phyloP scores from a whole-genome alignment of 345 rosid species.

The Triadica sebifera region DNA sequence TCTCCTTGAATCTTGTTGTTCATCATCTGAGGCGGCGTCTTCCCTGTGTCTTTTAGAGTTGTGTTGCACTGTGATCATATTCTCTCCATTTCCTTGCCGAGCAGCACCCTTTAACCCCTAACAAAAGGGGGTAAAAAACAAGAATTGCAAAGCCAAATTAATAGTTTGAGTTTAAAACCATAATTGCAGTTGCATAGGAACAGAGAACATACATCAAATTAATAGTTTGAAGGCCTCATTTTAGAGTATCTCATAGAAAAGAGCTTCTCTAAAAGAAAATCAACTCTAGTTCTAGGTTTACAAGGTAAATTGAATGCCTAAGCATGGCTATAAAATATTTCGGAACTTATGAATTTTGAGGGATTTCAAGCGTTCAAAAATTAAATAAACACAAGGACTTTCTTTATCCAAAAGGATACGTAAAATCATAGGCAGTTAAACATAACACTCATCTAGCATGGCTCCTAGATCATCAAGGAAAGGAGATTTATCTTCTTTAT shows the following conservation, averaged over 20 bases:
- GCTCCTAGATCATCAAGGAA: not conserved
- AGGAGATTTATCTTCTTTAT: not conserved
- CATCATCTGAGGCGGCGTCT: slow-evolving; percentile 73
- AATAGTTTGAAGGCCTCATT: not conserved
- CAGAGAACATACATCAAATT: not conserved
- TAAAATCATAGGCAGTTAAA: not conserved
- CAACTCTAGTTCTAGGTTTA: not conserved
- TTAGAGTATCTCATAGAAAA: not conserved
- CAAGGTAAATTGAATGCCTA: not conserved
- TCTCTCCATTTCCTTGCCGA: slow-evolving; percentile 43
- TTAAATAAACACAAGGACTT: not conserved
- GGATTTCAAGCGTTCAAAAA: not conserved
- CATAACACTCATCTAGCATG: not conserved
- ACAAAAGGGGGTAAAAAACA: slow-evolving; percentile 34
- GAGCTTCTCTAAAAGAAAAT: not conserved
- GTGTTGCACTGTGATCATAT: slow-evolving; percentile 38
- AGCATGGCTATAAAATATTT: not conserved
- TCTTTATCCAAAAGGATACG: not conserved
- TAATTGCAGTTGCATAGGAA: not conserved
- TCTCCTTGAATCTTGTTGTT: slow-evolving; percentile 67
- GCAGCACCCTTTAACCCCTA: slow-evolving; percentile 56
- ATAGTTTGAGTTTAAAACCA: not conserved
- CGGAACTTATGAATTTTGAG: not conserved
- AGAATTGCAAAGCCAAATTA: slow-evolving; percentile 30
- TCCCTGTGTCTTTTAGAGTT: slow-evolving; percentile 54